Percentiles rank a stretch among this genome's conserved stretches.
Conservation (phyloP, 441 rosid genomes). For the Bruguiera hainesii region DNA sequence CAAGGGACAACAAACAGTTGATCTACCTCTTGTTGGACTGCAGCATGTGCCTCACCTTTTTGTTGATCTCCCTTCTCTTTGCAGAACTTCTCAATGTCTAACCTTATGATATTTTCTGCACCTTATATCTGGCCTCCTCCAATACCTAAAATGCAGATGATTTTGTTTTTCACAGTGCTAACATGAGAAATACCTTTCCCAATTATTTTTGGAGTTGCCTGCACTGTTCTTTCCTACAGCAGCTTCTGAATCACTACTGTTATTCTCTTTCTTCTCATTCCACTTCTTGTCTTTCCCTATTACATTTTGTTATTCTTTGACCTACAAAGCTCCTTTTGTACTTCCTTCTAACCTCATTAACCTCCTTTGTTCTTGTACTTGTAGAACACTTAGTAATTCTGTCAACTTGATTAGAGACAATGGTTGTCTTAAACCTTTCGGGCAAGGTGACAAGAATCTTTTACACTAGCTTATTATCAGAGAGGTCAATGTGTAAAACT, state of each 20-base stretch:
- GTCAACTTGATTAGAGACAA: background rate
- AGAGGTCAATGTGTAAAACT: background rate
- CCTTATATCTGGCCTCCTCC: background rate
- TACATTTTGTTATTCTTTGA: background rate
- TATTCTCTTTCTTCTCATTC: too few relatives aligned
- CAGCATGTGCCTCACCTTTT: background rate
- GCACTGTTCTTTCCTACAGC: background rate
- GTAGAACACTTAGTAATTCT: background rate
- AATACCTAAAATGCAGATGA: background rate
- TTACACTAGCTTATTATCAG: background rate
- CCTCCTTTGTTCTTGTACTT: background rate
- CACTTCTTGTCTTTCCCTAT: too few relatives aligned
- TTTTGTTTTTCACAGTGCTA: background rate
- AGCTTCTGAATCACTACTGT: too few relatives aligned
- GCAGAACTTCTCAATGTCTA: background rate
- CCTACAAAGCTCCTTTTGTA: background rate
- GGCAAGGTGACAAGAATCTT: background rate
- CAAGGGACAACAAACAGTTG: background rate
- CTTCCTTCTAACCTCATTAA: background rate
- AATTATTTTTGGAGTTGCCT: background rate
- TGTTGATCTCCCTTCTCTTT: too few relatives aligned
- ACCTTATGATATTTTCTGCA: background rate
- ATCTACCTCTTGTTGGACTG: background rate
- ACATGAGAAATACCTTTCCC: background rate
- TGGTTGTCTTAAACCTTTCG: background rate